Base-by-base conservation (phyloP, 805 yeast genomes). In the Saccharomycopsis selenospora region DNA sequence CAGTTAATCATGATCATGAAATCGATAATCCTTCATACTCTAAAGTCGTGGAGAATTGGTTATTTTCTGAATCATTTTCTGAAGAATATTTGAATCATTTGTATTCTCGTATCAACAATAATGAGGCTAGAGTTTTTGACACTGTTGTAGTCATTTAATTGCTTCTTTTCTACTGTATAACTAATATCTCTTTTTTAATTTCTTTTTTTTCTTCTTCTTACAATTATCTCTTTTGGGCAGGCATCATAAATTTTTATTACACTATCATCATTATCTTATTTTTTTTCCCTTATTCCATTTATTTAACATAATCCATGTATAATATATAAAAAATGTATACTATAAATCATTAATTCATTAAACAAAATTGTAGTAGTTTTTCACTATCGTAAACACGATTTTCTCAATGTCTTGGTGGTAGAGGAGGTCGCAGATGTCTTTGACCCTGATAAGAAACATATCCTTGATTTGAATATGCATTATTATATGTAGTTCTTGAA, bases 61-160 rank as follows among this genome's bases (percentile, higher is more conserved):
- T 42, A 14, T 22, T 43, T 5, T 30, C 28, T 10, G 55, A 52
- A 46, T 24, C 30, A 8, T 53, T 53, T 22, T 43, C 52, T 20
- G 43, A 42, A 4, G 49, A 47, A 14, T 53, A 27, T 23, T 30
- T 52, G 40, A 28, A 43, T n/a, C 5, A n/a, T n/a, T 40, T 52
- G 22, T 36, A 47, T 40, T 23, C 43, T 17, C 24, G 38, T 22
- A 48, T 52, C 5, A 36, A 43, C 13, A 29, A 30, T 11, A 51
- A 49, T 2, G 43, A 50, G 8, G 47, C 36, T 7, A 30, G 13
- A 10, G 18, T 23, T 2, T 50, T 52, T 43, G 22, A 47, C n/a
- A 42, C 48, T 3, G 29, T 20, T 8, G 27, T 33, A 13, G 33
- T 36, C 7, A 25, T 44, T 33, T 33, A 7, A n/a, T 33, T n/a